Evolutionary conservation across 192 early-diverging fungal species (phyloP), one percentile per base, ranked within the genome.

Genomic region (Dispira simplex): DNA sequence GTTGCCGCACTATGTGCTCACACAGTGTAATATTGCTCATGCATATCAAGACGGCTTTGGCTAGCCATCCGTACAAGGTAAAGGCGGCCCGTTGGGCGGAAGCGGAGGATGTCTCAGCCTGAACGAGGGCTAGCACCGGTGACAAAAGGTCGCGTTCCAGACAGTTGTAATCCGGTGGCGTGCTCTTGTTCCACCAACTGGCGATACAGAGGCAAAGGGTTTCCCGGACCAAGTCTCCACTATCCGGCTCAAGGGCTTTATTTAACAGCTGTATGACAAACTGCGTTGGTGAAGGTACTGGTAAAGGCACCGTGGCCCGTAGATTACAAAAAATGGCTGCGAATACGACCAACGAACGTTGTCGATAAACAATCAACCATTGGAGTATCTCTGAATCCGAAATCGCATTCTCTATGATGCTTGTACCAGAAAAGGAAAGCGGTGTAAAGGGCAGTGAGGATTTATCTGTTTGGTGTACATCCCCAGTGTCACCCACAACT

Each of bases 1-100:
- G 46, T 16, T 80, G 69, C 46, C 73, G 67, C 2, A 74, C 65
- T 53, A 87, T 71, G 16, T 76, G 71, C 59, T 80, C 83, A 44
- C 85, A 81, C 28, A 74, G 51, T 2, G 69, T 43, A 51, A 82
- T 18, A 13, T 26, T 18, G 58, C 32, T 70, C 14, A 77, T 62
- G n/a, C 74, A 70, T 26, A 87, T 54, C 1, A 87, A 71, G 56
- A 88, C 68, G 0, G 82, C 85, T 63, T 88, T 88, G 46, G 81
- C 76, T 28, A 84, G 68, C 88, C 80, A 79, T 28, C 63, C 66
- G 54, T 65, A 76, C 58, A 68, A 20, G 9, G 65, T 66, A 55
- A 70, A 55, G 21, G 58, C 58, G 26, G 65, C 60, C 28, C 20
- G 65, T 11, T 65, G 65, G 44, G 75, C 21, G 46, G 64, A 43